Base-by-base conservation (phyloP, 176 grass and related monocot genomes). In the Lolium perenne region DNA sequence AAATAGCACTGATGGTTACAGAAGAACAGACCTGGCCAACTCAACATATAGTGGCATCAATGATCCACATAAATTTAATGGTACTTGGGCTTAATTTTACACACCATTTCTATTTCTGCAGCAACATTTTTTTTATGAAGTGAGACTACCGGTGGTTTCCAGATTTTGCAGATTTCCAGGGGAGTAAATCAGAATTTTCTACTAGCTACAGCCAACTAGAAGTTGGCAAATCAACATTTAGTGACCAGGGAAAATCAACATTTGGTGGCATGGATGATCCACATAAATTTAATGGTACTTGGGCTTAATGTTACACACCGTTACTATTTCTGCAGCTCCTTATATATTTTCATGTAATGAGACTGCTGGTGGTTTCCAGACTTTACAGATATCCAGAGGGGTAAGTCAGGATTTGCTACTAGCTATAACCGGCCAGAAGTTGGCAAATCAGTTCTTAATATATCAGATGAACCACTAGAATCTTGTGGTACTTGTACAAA, bases 351-450 rank as follows among this genome's bases (percentile, higher is more conserved):
- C 56, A 47, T 9, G 20, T 38, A 76, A 2, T 54, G 72, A 76
- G 72, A 53, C 48, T 53, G 53, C 79, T 83, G 53, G 21, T 60
- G 23, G 10, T 46, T 83, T 83, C 54, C 9, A 60, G 68, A 73
- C 86, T 82, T 83, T 86, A 57, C 84, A 90, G 74, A 83, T 86
- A 47, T 48, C 10, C 74, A 86, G 2, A 78, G 46, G 74, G 45
- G 17, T 63, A 48, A 81, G 47, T 77, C 82, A 38, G 56, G 47
- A 61, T 84, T 47, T 9, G 7, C 54, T 73, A 46, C 64, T 12
- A 83, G 50, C 10, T 71, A 38, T 56, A 55, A 47, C 48, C 53
- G 14, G 63, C 80, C 80, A 83, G 84, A 71, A 9, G 40, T 57
- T 86, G 35, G 74, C 11, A 73, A 78, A 79, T 38, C 65, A 56